A percentile compares a stretch with the other conserved stretches of the same genome.
These are phyloP conservation scores for Blastocrithidia nonstop DNA, from an alignment of 208 protist species.

Conservation along the genomic window DNA sequence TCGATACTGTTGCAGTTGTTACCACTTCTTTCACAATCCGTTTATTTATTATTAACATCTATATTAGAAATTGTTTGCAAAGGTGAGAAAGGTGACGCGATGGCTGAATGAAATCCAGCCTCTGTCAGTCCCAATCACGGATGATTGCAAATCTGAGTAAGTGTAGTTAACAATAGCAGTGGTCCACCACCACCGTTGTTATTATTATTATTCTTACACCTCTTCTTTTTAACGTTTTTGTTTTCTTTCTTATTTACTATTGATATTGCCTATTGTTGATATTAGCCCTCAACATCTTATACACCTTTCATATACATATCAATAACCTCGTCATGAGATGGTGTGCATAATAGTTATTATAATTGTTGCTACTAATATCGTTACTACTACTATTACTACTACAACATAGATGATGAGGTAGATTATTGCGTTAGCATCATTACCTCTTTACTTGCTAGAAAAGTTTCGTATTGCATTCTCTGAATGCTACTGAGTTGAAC, in stretches of 20 bases:
- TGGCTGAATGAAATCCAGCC: conserved; percentile 20
- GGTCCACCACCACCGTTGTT: conserved; percentile 10
- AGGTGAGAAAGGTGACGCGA: conserved; percentile 11
- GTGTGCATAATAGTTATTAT: too few relatives aligned
- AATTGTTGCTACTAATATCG: too few relatives aligned
- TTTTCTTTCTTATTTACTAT: background rate
- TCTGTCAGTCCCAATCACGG: conserved; percentile 59
- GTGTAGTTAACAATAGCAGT: conserved; percentile 46
- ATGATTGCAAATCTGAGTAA: conserved; percentile 58
- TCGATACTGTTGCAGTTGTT: too few relatives aligned
- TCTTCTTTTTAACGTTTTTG: background rate
- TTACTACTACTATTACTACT: background rate
- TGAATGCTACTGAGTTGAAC: conserved; percentile 42
- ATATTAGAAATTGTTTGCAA: conserved; percentile 17
- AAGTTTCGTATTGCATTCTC: conserved; percentile 35
- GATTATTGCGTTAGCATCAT: background rate
- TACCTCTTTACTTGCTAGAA: conserved; percentile 18
- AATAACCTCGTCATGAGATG: too few relatives aligned
- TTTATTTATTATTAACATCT: too few relatives aligned
- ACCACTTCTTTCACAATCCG: too few relatives aligned
- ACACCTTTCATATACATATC: too few relatives aligned
- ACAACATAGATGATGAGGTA: background rate
- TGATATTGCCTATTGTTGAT: background rate
- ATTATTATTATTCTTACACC: conserved; percentile 1
- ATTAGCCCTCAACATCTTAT: too few relatives aligned